Base-by-base conservation (phyloP, 176 grass and related monocot species). In the Cymbopogon citratus region DNA sequence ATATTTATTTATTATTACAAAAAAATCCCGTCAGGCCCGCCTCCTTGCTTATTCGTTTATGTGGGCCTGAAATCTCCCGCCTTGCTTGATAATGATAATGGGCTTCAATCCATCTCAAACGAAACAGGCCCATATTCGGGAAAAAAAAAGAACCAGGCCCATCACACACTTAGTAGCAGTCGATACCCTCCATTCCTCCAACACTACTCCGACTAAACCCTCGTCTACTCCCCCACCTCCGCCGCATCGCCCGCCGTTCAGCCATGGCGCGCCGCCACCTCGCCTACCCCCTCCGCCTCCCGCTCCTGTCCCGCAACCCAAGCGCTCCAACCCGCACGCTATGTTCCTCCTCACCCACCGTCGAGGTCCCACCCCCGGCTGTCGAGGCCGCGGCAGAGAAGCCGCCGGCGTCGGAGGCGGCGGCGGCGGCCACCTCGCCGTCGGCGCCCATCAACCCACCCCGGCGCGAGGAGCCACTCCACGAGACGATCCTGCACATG, bases 401-500 rank as follows among this genome's bases (percentile, higher is more conserved):
- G 24, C 6, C 83, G 38, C n/a, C 38, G 69, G 12, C 9, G 35
- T 21, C 48, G 13, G 0, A 59, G 13, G 0, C 76, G 24, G 23
- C 0, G 40, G 12, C 10, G 36, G 66, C 52, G 54, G 7, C 19
- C 7, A 5, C 33, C 2, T 45, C 66, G 8, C 7, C 19, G 6
- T 15, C 66, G 1, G 5, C 45, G 46, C 3, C 3, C 2, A 21
- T 70, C 10, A 80, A 66, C 45, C 64, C 26, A 3, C 25, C 60
- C 28, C 80, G 12, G 9, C 54, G 54, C 13, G 77, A 85, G 40
- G 90, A 93, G 74, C 86, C 72, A 5, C 87, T 92, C 35, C 81
- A 96, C 80, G 90, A 96, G 76, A 98, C 92, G 38, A 86, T 98
- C 56, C 87, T 91, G n/a, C 64, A 86, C 81, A 95, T 98, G 92